These are phyloP conservation scores for Venturia effusa DNA, from an alignment of 2,329 filamentous ascomycete genomes.

Conservation along the genomic window DNA sequence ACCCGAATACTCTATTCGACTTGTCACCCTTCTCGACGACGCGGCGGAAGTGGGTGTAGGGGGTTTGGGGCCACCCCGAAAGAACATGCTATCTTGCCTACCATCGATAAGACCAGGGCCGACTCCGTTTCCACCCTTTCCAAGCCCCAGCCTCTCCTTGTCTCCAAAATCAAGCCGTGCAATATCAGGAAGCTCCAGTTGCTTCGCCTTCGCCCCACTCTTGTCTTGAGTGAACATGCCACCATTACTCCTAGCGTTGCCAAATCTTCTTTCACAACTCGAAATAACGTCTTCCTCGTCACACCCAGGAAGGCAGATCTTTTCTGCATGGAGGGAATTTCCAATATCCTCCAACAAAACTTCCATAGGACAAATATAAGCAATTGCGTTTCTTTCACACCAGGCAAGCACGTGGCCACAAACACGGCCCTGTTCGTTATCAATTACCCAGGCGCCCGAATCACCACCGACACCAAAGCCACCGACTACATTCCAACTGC, in stretches of 20 bases:
- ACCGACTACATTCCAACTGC: conserved; percentile 54
- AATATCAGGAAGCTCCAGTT: conserved; percentile 9
- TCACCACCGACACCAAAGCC: conserved; percentile 70
- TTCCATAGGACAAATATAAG: conserved; percentile 95
- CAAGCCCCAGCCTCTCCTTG: conserved; percentile 6
- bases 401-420: conserved; percentile 87
- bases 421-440: conserved; percentile 64
- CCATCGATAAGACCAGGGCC: background rate
- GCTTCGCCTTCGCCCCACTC: background rate
- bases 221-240: background rate
- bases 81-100: background rate
- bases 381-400: conserved; percentile 67
- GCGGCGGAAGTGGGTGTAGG: background rate
- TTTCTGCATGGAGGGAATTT: conserved; percentile 58
- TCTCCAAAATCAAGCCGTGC: conserved; percentile 5
- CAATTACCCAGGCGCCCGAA: conserved; percentile 86
- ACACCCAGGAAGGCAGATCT: conserved; percentile 59
- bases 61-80: background rate
- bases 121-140: background rate
- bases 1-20: conserved; percentile 1
- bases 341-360: conserved; percentile 77
- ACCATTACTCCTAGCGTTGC: background rate
- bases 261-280: background rate
- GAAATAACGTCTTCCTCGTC: background rate
- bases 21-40: background rate